Percentiles rank a stretch among this genome's conserved stretches.
Evolutionary conservation across 2,329 filamentous ascomycete species (phyloP).

Genomic region (Hawksworthiomyces lignivorus): DNA sequence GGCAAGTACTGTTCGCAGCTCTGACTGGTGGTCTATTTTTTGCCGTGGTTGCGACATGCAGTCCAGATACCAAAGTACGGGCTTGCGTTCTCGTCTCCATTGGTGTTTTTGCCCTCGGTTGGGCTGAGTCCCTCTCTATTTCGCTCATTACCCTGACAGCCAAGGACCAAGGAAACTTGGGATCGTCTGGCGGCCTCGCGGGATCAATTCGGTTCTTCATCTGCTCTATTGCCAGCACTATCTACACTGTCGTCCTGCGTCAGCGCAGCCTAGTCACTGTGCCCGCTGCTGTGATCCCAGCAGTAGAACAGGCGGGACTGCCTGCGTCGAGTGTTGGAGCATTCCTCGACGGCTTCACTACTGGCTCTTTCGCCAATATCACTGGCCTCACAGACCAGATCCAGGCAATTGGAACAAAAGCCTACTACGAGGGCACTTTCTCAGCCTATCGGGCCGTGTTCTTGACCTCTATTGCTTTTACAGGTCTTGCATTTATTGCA

Average conservation of each 20-base stretch:
- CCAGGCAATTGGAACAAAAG: constrained; percentile 20
- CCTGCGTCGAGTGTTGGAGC: constrained; percentile 25
- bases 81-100: constrained; percentile 22
- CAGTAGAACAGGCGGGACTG: constrained; percentile 29
- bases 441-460: constrained; percentile 28
- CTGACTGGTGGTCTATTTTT: constrained; percentile 24
- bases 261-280: constrained; percentile 26
- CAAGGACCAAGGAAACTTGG: constrained; percentile 28
- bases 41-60: constrained; percentile 22
- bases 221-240: constrained; percentile 24
- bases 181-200: constrained; percentile 26
- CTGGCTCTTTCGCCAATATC: constrained; percentile 22
- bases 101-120: constrained; percentile 28
- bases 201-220: constrained; percentile 29
- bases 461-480: constrained; percentile 28
- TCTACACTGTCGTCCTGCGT: constrained; percentile 27
- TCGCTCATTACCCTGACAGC: constrained; percentile 26
- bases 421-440: constrained; percentile 26
- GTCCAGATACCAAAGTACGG: constrained; percentile 19
- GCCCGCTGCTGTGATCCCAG: constrained; percentile 23
- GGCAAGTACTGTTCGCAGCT: constrained; percentile 23
- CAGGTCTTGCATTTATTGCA: constrained; percentile 23
- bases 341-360: constrained; percentile 26
- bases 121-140: constrained; percentile 27
- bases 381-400: constrained; percentile 24